phyloP scores from a whole-genome alignment of 2,329 filamentous ascomycete genomes.

The Hymenoscyphus linearis region DNA sequence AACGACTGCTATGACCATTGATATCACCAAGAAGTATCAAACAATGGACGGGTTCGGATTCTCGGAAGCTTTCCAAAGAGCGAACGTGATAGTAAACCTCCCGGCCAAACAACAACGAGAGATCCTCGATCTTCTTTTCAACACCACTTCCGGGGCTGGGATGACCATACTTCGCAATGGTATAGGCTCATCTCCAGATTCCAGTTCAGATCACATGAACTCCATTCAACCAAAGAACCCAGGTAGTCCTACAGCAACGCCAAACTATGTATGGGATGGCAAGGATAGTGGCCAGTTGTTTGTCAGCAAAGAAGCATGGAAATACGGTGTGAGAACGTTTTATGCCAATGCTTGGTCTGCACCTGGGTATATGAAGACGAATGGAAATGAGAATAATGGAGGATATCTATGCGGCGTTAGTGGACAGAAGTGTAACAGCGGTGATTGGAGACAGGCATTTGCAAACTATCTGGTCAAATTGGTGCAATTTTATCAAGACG shows the following conservation, averaged over 20 bases:
- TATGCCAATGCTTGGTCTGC: conserved; percentile 47
- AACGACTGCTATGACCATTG: conserved; percentile 21
- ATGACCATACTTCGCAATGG: conserved; percentile 47
- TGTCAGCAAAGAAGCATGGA: conserved; percentile 43
- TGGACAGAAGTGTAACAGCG: conserved; percentile 35
- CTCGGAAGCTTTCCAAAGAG: conserved; percentile 43
- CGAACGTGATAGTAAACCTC: conserved; percentile 36
- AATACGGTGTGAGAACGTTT: conserved; percentile 39
- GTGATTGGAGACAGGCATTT: conserved; percentile 45
- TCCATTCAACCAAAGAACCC: conserved; percentile 42
- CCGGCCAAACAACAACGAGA: conserved; percentile 31
- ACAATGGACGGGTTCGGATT: conserved; percentile 45
- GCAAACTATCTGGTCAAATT: conserved; percentile 46
- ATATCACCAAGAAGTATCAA: conserved; percentile 26
- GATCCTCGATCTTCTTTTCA: conserved; percentile 43
- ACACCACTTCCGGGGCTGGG: conserved; percentile 40
- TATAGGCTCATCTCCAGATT: conserved; percentile 35
- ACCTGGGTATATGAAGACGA: conserved; percentile 48
- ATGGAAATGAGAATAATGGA: conserved; percentile 39
- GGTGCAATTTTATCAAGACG: conserved; percentile 37
- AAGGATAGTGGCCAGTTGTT: conserved; percentile 47
- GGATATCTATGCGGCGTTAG: conserved; percentile 43
- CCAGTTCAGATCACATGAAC: conserved; percentile 23
- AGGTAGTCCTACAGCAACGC: conserved; percentile 36
- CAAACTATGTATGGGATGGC: conserved; percentile 41